Evolutionary conservation across 495 filamentous ascomycete genomes (phyloP).

Genomic region (Trichoderma reesei): DNA sequence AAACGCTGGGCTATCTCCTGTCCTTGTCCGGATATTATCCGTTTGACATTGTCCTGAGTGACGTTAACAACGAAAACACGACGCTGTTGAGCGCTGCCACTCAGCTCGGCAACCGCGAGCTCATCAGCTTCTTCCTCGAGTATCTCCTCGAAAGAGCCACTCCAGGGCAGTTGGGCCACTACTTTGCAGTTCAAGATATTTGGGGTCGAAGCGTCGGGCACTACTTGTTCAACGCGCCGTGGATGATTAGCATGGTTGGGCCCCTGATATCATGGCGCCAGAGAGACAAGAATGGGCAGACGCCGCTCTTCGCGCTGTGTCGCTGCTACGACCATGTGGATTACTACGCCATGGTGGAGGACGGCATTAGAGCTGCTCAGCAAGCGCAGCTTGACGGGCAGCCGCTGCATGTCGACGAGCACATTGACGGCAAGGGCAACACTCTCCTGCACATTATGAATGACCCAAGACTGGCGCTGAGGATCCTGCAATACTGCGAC

Average conservation of each 20-base stretch:
- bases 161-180: conserved; percentile 43
- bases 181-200: conserved; percentile 66
- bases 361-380: conserved; percentile 66
- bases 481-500: conserved; percentile 74
- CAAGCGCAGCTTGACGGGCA: conserved; percentile 63
- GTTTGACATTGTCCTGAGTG: conserved; percentile 57
- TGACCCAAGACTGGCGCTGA: conserved; percentile 64
- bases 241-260: conserved; percentile 65
- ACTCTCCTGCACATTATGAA: conserved; percentile 88
- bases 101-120: conserved; percentile 65
- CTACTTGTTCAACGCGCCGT: conserved; percentile 90
- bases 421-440: conserved; percentile 88
- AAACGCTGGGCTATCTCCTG: conserved; percentile 68
- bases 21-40: conserved; percentile 66
- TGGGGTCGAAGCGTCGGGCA: conserved; percentile 85
- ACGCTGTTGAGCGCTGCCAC: conserved; percentile 91
- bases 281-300: conserved; percentile 93
- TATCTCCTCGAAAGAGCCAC: conserved; percentile 35
- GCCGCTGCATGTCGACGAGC: conserved; percentile 81
- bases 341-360: conserved; percentile 77
- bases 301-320: conserved; percentile 87
- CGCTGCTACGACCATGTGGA: conserved; percentile 89
- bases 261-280: conserved; percentile 75
- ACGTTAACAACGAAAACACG: conserved; percentile 79
- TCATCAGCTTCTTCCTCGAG: conserved; percentile 66